Percentiles rank a stretch among this genome's conserved stretches.
Evolutionary conservation across 2,329 filamentous ascomycete species (phyloP).

Genomic region (Sporothrix pseudoabietina): DNA sequence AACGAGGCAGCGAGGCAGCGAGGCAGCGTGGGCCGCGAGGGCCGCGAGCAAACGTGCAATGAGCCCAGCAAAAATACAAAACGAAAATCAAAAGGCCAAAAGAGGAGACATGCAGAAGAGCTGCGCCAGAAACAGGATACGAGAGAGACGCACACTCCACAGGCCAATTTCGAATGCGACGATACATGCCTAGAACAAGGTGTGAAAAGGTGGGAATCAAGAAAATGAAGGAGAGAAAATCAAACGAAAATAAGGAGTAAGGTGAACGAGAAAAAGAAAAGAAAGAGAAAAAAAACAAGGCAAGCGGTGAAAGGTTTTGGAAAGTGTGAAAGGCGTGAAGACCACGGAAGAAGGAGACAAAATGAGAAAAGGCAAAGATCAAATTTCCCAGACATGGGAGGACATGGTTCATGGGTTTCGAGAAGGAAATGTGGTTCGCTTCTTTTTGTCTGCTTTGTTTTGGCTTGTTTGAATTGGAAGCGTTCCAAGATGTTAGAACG

Average conservation of each 20-base stretch:
- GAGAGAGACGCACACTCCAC: conserved; percentile 6
- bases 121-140: background rate
- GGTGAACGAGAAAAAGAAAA: background rate
- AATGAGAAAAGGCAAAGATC: background rate
- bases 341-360: background rate
- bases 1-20: background rate
- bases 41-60: background rate
- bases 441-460: background rate
- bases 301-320: conserved; percentile 10
- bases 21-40: background rate
- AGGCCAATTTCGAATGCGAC: background rate
- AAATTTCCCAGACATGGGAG: conserved; percentile 12
- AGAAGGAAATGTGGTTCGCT: conserved; percentile 21
- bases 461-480: background rate
- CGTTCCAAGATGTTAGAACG: background rate
- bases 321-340: background rate
- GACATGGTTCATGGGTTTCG: conserved; percentile 18
- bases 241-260: conserved; percentile 1
- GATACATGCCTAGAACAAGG: background rate
- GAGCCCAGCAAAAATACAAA: background rate
- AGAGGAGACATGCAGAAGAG: background rate
- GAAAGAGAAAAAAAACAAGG: background rate
- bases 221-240: background rate
- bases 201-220: background rate
- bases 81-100: background rate